phyloP scores from a whole-genome alignment of 176 grass and related monocot genomes.

The Puccinellia tenuiflora region DNA sequence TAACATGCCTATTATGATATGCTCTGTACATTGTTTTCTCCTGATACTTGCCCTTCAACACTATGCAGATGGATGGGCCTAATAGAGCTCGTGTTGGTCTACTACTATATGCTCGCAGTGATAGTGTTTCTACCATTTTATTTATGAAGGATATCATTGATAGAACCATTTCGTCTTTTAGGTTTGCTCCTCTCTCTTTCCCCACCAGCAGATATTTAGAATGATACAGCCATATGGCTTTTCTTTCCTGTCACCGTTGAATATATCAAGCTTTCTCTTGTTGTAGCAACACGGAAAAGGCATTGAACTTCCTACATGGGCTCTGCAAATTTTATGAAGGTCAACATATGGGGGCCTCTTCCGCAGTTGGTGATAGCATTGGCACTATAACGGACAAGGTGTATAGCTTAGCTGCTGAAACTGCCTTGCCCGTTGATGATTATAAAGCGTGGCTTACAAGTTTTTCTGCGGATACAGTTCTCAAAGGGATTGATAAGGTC shows the following conservation, averaged over 20 bases:
- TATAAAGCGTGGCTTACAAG: constrained; percentile 62
- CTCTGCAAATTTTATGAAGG: constrained; percentile 76
- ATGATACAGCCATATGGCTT: background rate
- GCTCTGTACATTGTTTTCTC: constrained; percentile 17
- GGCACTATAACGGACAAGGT: constrained; percentile 59
- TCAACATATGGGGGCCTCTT: constrained; percentile 40
- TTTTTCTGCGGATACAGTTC: constrained; percentile 55
- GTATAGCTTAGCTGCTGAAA: constrained; percentile 62
- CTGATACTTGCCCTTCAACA: constrained; percentile 24
- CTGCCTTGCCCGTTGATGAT: constrained; percentile 58
- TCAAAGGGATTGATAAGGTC: constrained; percentile 76
- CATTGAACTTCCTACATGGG: constrained; percentile 68
- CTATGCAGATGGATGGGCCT: constrained; percentile 58
- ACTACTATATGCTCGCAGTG: constrained; percentile 49
- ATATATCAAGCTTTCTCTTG: constrained; percentile 9
- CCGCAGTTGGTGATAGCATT: constrained; percentile 37
- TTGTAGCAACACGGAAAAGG: constrained; percentile 75
- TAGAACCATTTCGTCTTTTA: constrained; percentile 68
- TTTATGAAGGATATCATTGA: constrained; percentile 73
- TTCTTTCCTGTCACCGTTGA: constrained; percentile 9
- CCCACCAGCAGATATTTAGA: background rate
- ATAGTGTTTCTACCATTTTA: constrained; percentile 44
- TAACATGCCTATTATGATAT: constrained; percentile 8
- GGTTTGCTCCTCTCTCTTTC: constrained; percentile 38
- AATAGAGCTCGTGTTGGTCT: constrained; percentile 79